phyloP scores from a whole-genome alignment of 352 stramenopile genomes.

The Phytophthora pinifolia region DNA sequence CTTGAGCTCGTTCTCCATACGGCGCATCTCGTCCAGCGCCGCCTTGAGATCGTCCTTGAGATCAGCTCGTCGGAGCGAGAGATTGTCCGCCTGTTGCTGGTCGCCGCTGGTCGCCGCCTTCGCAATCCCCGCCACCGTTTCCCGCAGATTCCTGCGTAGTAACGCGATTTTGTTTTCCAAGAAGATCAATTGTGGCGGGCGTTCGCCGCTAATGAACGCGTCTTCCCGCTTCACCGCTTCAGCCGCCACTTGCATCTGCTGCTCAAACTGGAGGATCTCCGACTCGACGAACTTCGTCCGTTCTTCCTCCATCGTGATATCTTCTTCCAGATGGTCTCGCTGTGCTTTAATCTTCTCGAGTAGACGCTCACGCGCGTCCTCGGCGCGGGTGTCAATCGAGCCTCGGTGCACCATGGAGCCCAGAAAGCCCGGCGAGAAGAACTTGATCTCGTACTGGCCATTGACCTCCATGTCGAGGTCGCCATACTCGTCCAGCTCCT shows the following conservation, averaged over 20 bases:
- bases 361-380: slow-evolving; percentile 59
- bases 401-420: slow-evolving; percentile 57
- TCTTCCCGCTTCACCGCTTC: slow-evolving; percentile 71
- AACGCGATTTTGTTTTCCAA: slow-evolving; percentile 74
- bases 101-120: slow-evolving; percentile 57
- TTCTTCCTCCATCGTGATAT: slow-evolving; percentile 63
- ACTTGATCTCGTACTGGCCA: slow-evolving; percentile 52
- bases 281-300: slow-evolving; percentile 52
- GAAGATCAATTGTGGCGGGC: slow-evolving; percentile 76
- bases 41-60: slow-evolving; percentile 73
- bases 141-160: slow-evolving; percentile 65
- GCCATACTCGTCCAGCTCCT: slow-evolving; percentile 62
- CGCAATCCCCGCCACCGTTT: slow-evolving; percentile 61
- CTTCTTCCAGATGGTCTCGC: slow-evolving; percentile 50
- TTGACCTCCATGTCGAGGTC: slow-evolving; percentile 52
- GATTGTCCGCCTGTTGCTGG: slow-evolving; percentile 52
- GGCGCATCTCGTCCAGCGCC: slow-evolving; percentile 69
- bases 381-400: slow-evolving; percentile 61
- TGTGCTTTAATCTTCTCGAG: slow-evolving; percentile 60
- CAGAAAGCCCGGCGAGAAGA: slow-evolving; percentile 71
- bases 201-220: slow-evolving; percentile 78
- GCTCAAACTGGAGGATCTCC: slow-evolving; percentile 66
- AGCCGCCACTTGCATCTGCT: slow-evolving; percentile 64
- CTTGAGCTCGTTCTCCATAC: slow-evolving; percentile 66
- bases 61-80: slow-evolving; percentile 60